Conservation (phyloP, 805 yeast species). For the Novakomyces olei region DNA sequence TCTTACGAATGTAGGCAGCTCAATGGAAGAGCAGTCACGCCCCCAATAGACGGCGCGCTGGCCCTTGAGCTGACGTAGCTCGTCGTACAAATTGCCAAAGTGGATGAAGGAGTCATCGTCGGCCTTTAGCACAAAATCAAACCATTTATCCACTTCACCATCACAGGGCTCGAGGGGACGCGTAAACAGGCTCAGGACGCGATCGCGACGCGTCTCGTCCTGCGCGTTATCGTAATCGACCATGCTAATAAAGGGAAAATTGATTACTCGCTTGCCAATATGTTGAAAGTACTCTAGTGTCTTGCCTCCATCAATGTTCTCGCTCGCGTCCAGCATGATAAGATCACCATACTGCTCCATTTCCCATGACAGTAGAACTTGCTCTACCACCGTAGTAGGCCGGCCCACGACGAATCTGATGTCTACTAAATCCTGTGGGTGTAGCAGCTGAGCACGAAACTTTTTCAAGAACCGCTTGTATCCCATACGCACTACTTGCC, state of each 20-base stretch:
- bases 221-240: background rate
- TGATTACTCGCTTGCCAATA: background rate
- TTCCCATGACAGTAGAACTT: background rate
- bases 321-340: background rate
- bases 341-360: background rate
- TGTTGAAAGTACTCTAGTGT: constrained; percentile 1
- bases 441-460: too few relatives aligned
- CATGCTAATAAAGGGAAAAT: background rate
- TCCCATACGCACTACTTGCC: too few relatives aligned
- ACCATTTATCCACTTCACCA: background rate
- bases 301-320: constrained; percentile 2
- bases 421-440: too few relatives aligned
- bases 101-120: constrained; percentile 2
- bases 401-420: constrained; percentile 1
- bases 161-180: too few relatives aligned
- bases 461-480: too few relatives aligned
- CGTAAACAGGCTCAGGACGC: too few relatives aligned
- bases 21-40: background rate
- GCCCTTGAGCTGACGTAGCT: background rate
- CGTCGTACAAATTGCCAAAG: background rate
- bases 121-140: constrained; percentile 1
- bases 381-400: background rate
- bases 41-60: background rate
- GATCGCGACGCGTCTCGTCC: background rate
- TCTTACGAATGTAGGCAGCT: background rate